Evolutionary conservation across 129 eudicot species (phyloP).

Genomic region (Ambrosia artemisiifolia): DNA sequence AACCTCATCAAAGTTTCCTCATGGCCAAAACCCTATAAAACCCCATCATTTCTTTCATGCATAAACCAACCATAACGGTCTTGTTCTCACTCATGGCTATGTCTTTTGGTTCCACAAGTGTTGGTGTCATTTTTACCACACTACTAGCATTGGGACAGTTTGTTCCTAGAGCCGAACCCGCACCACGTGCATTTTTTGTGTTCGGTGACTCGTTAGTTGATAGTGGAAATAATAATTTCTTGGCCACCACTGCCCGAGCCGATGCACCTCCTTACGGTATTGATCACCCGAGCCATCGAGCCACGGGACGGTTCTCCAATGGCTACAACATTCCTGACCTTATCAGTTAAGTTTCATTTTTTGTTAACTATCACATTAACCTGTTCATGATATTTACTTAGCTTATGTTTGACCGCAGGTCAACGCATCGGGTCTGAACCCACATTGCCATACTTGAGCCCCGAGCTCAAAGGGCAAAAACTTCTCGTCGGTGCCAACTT

Average conservation of each 20-base stretch:
- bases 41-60: constrained; percentile 16
- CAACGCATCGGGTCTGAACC: constrained; percentile 53
- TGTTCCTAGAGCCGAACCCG: constrained; percentile 17
- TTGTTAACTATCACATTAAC: not conserved
- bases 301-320: constrained; percentile 41
- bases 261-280: constrained; percentile 39
- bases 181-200: constrained; percentile 27
- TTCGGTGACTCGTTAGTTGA: not conserved
- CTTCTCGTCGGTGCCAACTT: constrained; percentile 75
- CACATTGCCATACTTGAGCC: constrained; percentile 67
- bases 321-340: constrained; percentile 41
- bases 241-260: constrained; percentile 6
- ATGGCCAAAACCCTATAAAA: constrained; percentile 17
- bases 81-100: constrained; percentile 24
- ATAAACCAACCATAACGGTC: constrained; percentile 9
- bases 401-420: constrained; percentile 40
- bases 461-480: constrained; percentile 50
- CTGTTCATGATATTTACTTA: not conserved
- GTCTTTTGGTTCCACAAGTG: not conserved
- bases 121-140: not conserved
- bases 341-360: constrained; percentile 32
- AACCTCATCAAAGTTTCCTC: not conserved
- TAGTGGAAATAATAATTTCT: not conserved
- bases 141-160: constrained; percentile 1
- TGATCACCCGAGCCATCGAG: constrained; percentile 38